Evolutionary conservation across 192 early-diverging fungal species (phyloP).

Genomic region (Pilaira anomala): DNA sequence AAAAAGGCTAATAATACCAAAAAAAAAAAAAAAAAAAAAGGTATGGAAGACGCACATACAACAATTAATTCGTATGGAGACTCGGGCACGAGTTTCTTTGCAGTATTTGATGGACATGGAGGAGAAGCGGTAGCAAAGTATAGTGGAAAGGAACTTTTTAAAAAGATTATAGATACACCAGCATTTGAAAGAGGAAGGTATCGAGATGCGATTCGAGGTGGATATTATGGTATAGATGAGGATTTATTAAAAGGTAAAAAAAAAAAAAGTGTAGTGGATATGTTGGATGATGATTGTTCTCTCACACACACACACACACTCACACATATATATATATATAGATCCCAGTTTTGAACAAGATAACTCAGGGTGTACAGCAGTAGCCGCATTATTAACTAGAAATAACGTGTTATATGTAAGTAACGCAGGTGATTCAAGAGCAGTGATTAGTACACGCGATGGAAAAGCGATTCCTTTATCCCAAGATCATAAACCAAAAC

Average conservation of each 20-base stretch:
- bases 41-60: conserved; percentile 98
- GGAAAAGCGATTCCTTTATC: conserved; percentile 78
- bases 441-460: conserved; percentile 69
- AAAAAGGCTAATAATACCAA: background rate
- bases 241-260: conserved; percentile 64
- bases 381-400: conserved; percentile 38
- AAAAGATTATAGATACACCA: conserved; percentile 60
- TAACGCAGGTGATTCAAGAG: conserved; percentile 96
- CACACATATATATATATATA: conserved; percentile 1
- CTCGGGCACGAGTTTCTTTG: conserved; percentile 80
- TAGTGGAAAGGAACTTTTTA: conserved; percentile 73
- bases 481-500: conserved; percentile 93
- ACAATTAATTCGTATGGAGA: conserved; percentile 69
- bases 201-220: conserved; percentile 75
- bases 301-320: no score
- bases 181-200: conserved; percentile 65
- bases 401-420: conserved; percentile 30
- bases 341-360: conserved; percentile 47
- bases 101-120: conserved; percentile 96
- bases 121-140: conserved; percentile 83
- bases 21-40: conserved; percentile 32
- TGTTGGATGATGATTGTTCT: background rate
- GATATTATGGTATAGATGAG: conserved; percentile 78
- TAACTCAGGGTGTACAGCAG: conserved; percentile 93
- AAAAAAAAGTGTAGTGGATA: background rate